Evolutionary conservation across 2,329 filamentous ascomycete genomes (phyloP), one percentile per base, ranked within the genome.

Genomic region (Trichoderma atrobrunneum): DNA sequence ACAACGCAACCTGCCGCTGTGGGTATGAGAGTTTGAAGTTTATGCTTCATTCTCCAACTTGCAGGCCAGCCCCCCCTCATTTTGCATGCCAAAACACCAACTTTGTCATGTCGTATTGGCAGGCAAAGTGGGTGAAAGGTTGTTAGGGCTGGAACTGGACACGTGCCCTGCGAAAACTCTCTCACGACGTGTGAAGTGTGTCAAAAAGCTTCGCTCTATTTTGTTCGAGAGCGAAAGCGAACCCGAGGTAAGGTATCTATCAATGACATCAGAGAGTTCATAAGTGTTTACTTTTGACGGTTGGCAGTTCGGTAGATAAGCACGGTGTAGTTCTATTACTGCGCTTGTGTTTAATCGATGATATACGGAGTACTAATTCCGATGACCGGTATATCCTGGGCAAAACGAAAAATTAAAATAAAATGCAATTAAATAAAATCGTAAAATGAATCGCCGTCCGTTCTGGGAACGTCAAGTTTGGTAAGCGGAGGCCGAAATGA

Each of bases 251-350:
- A 36, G 5, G 34, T 36, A 36, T 36, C 34, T 36, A 18, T 69
- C 66, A 60, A 69, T 69, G 66, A 69, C 66, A 69, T 69, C 26
- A 68, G 54, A 57, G 21, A 18, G 7, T 16, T 11, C 4, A 12
- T 11, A 6, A 10, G 24, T 30, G 30, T 39, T 12, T 24, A 39
- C 36, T 12, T 18, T 28, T 32, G 28, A 3, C 8, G 14, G 18
- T 34, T 21, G 21, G 18, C 1, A 59, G 28, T 1, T 10, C 12
- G 21, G 14, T 39, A 36, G 51, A 51, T 48, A 61, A 51, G 56
- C 56, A 69, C 39, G 54, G 56, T 14, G 54, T 32, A 48, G n/a
- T 24, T 60, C 36, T 43, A 43, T 28, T 60, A 21, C 28, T 26
- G 11, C 18, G 26, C 18, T 16, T 34, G 3, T 12, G 14, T 63